phyloP scores from a whole-genome alignment of 306 rosid genomes.

The Rubus parviflorus region DNA sequence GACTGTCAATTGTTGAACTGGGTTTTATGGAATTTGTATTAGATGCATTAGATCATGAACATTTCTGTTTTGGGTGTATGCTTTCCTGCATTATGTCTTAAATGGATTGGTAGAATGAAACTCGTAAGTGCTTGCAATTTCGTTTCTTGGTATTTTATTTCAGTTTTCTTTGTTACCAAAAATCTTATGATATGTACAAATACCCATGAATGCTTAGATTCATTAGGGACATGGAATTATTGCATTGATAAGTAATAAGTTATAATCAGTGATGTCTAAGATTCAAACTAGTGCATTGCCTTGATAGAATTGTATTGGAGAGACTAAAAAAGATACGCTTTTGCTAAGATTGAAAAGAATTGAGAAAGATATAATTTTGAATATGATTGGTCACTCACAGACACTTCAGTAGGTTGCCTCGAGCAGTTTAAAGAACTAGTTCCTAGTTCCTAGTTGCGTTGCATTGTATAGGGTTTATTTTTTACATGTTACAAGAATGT shows the following conservation, averaged over 20 bases:
- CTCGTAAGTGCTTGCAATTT: not conserved
- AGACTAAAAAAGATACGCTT: not conserved
- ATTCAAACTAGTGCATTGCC: not conserved
- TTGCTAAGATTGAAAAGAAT: not conserved
- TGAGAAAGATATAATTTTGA: not conserved
- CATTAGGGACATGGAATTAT: not conserved
- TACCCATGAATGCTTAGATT: not conserved
- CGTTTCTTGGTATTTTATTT: not conserved
- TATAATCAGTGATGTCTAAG: not conserved
- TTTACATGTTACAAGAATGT: not conserved
- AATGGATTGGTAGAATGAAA: not conserved
- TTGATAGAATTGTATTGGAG: not conserved
- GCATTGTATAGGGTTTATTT: not conserved
- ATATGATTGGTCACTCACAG: not conserved
- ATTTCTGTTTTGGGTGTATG: not conserved
- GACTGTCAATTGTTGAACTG: not conserved
- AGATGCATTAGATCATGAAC: not conserved
- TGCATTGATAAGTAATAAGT: not conserved
- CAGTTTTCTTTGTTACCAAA: not conserved
- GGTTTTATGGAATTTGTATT: not conserved
- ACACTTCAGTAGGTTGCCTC: not conserved
- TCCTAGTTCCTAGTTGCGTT: not conserved
- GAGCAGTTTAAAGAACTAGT: not conserved
- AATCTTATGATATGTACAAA: not conserved
- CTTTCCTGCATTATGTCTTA: not conserved